phyloP scores from a whole-genome alignment of 768 basidiomycete genomes.

The Polyporus arcularius region DNA sequence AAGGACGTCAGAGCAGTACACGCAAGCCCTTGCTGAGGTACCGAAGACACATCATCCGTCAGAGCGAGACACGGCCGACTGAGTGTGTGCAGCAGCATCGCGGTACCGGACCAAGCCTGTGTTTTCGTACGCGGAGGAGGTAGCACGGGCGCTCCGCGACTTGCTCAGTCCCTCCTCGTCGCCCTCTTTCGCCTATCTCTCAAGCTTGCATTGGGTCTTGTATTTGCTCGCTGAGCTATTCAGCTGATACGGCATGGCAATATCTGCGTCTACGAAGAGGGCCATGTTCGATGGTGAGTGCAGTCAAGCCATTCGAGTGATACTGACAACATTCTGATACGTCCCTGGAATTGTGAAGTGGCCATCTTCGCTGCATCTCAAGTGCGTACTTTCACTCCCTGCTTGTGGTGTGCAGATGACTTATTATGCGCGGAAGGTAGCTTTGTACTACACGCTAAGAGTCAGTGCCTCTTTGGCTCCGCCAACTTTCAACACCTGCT shows the following conservation, averaged over 20 bases:
- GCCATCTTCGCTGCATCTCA: constrained; percentile 52
- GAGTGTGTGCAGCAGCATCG: too few species aligned
- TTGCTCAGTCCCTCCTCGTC: too few species aligned
- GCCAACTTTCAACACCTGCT: not conserved
- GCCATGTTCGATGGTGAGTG: constrained; percentile 39
- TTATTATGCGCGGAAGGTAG: constrained; percentile 52
- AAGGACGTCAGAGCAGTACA: too few species aligned
- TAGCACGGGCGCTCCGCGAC: too few species aligned
- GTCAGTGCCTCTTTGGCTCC: constrained; percentile 40
- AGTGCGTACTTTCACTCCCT: constrained; percentile 34
- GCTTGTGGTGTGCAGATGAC: not conserved
- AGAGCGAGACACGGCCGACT: too few species aligned
- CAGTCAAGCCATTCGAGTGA: not conserved
- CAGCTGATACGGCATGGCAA: constrained; percentile 3
- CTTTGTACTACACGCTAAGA: constrained; percentile 73
- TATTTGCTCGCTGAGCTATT: too few species aligned
- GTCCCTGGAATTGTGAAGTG: constrained; percentile 28
- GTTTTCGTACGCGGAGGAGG: too few species aligned
- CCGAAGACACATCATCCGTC: too few species aligned
- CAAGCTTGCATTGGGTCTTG: too few species aligned
- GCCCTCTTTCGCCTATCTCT: too few species aligned
- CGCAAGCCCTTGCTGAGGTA: too few species aligned
- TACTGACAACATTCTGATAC: not conserved
- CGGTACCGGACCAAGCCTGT: too few species aligned
- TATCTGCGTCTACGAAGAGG: constrained; percentile 41